These are phyloP conservation scores for Lasiodiplodia sp. DNA, from an alignment of 2,329 filamentous ascomycete species.

Conservation along the genomic window DNA sequence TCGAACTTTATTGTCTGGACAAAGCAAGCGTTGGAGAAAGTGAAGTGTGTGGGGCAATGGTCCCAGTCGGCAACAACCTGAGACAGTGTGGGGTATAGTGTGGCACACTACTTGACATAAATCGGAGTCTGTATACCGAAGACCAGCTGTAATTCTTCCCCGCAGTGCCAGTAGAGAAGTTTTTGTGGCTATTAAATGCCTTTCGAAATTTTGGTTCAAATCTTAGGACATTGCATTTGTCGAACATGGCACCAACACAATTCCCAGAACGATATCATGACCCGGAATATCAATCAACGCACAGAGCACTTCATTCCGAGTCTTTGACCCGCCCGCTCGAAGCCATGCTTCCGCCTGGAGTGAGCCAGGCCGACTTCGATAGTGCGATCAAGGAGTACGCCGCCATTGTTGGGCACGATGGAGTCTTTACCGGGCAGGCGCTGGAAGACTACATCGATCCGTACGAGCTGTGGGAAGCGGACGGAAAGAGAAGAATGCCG, in stretches of 20 bases:
- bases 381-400: constrained; percentile 47
- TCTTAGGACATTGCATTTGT: background rate
- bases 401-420: constrained; percentile 46
- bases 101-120: background rate
- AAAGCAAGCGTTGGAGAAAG: background rate
- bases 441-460: constrained; percentile 57
- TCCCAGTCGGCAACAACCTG: background rate
- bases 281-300: constrained; percentile 52
- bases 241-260: background rate
- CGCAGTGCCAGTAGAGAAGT: background rate
- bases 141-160: background rate
- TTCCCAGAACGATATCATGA: constrained; percentile 44
- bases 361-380: constrained; percentile 48
- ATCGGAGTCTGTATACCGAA: background rate
- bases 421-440: constrained; percentile 49
- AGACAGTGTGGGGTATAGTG: background rate
- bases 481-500: constrained; percentile 50
- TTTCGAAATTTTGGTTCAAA: too few species aligned
- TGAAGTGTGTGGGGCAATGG: constrained; percentile 3
- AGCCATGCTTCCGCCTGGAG: constrained; percentile 50
- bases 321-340: constrained; percentile 48
- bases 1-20: background rate
- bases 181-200: background rate
- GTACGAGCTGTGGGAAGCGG: constrained; percentile 54
- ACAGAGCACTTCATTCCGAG: constrained; percentile 51